Conservation (phyloP, 345 rosid genomes). For the thale cress (Arabidopsis thaliana) region DNA sequence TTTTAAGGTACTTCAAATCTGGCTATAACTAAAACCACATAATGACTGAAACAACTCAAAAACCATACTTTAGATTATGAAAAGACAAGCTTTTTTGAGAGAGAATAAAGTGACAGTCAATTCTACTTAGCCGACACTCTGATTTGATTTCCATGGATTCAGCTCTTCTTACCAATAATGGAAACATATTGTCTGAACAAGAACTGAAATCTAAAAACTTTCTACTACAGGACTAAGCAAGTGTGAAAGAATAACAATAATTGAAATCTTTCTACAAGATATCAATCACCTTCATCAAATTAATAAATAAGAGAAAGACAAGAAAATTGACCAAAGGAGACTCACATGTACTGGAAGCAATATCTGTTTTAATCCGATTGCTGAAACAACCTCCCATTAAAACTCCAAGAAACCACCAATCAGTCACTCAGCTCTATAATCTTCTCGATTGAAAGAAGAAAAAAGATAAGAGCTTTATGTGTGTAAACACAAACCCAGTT, state of each 20-base stretch:
- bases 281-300: background rate
- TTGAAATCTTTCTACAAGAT: conserved; percentile 10
- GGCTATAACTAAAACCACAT: background rate
- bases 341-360: conserved; percentile 68
- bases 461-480: conserved; percentile 18
- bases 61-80: background rate
- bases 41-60: background rate
- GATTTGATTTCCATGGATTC: background rate
- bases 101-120: conserved; percentile 3
- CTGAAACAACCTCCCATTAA: conserved; percentile 90
- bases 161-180: conserved; percentile 22
- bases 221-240: conserved; percentile 14
- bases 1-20: background rate
- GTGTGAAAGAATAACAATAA: conserved; percentile 24
- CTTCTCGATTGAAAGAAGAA: conserved; percentile 9
- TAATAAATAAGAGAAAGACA: conserved; percentile 13
- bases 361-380: conserved; percentile 83
- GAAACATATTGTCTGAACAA: conserved; percentile 28
- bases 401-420: conserved; percentile 17
- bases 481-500: conserved; percentile 41
- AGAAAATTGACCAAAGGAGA: background rate
- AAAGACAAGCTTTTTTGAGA: conserved; percentile 12
- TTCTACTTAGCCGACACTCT: conserved; percentile 32
- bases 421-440: conserved; percentile 30
- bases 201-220: conserved; percentile 8